Conservation (phyloP, 768 basidiomycete species). For the Cantharellus anzutake region DNA sequence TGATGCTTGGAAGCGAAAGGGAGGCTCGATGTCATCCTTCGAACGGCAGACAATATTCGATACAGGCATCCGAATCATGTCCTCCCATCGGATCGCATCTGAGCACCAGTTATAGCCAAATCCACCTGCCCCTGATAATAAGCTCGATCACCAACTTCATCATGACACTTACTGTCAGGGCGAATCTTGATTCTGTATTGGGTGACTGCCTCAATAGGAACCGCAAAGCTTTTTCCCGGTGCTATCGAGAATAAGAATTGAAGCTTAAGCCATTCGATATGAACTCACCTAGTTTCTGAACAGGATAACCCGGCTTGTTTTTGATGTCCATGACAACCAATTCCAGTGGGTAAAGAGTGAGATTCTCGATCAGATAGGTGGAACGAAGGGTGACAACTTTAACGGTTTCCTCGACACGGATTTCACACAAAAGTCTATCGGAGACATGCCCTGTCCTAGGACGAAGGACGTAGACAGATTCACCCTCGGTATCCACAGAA, state of each 20-base stretch:
- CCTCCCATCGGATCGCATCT: conserved; percentile 68
- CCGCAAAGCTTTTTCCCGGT: conserved; percentile 71
- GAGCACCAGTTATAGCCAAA: conserved; percentile 92
- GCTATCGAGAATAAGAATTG: conserved; percentile 18
- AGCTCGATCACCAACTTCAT: not conserved
- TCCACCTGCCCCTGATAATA: conserved; percentile 40
- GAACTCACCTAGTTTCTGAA: conserved; percentile 59
- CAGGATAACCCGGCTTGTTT: conserved; percentile 59
- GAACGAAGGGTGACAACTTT: conserved; percentile 90
- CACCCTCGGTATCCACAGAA: conserved; percentile 87
- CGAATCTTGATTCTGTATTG: conserved; percentile 68
- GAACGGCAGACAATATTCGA: conserved; percentile 79
- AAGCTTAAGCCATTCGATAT: not conserved
- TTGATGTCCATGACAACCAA: conserved; percentile 71
- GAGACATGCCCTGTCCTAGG: conserved; percentile 57
- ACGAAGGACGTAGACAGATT: conserved; percentile 71
- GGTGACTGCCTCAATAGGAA: conserved; percentile 80
- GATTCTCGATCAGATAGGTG: conserved; percentile 78
- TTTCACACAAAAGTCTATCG: conserved; percentile 72
- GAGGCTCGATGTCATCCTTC: conserved; percentile 51
- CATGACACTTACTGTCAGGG: conserved; percentile 60
- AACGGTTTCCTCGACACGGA: conserved; percentile 77
- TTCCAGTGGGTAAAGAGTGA: conserved; percentile 82
- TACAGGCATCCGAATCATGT: conserved; percentile 43
- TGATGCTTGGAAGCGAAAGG: conserved; percentile 90